These are phyloP conservation scores for Przewalskia tangutica DNA, from an alignment of 257 asterid species.

Conservation along the genomic window DNA sequence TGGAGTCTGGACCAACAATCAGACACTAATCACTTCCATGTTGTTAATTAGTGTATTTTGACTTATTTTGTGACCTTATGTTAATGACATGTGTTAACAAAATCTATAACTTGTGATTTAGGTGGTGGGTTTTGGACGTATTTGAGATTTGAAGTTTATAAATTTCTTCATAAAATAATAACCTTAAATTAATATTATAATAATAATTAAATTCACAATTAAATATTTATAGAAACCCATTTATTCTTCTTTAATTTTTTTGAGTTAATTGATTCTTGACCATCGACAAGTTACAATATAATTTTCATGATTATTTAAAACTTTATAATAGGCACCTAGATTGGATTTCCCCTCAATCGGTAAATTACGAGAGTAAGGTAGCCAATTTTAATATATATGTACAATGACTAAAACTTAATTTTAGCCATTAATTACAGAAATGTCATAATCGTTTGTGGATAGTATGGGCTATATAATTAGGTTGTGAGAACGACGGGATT, in stretches of 20 bases:
- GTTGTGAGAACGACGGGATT: neutral
- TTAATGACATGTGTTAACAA: neutral
- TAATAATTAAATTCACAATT: too few relatives aligned
- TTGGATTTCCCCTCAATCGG: neutral
- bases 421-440: neutral
- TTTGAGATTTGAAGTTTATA: too few relatives aligned
- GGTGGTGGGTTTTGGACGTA: too few relatives aligned
- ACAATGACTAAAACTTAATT: neutral
- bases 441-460: neutral
- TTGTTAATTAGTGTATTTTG: neutral
- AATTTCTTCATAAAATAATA: too few relatives aligned
- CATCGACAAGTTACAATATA: neutral
- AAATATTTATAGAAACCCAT: too few relatives aligned
- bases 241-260: too few relatives aligned
- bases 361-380: neutral
- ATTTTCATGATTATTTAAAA: neutral
- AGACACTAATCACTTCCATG: neutral
- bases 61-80: neutral
- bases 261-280: too few relatives aligned
- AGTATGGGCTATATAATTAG: neutral
- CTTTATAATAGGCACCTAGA: neutral
- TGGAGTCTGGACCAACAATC: neutral
- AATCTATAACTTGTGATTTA: neutral
- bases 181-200: too few relatives aligned
- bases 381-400: neutral